Conservation (phyloP, 768 basidiomycete genomes). For the Kwoniella newhampshirensis region DNA sequence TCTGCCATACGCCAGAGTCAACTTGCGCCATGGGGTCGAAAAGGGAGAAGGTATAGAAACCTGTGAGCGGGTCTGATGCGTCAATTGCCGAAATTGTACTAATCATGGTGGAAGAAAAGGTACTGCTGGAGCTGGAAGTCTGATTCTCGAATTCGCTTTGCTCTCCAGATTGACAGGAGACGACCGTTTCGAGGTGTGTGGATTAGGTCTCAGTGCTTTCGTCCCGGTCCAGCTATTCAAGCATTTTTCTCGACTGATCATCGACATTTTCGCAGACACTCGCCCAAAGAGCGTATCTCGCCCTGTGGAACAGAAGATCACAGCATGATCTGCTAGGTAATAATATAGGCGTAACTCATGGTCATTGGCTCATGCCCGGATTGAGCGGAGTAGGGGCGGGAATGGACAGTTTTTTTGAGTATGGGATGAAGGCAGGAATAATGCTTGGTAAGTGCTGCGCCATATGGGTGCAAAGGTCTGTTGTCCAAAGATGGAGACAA, state of each 20-base stretch:
- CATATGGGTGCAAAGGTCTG: not conserved
- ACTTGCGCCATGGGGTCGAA: slow-evolving; percentile 74
- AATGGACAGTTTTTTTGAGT: slow-evolving; percentile 90
- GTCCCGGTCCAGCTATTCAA: too few species aligned
- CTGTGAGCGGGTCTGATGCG: slow-evolving; percentile 59
- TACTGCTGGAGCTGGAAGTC: slow-evolving; percentile 86
- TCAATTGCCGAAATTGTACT: not conserved
- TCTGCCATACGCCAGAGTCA: slow-evolving; percentile 85
- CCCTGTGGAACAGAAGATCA: slow-evolving; percentile 87
- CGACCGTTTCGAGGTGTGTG: slow-evolving; percentile 68
- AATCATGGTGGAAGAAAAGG: slow-evolving; percentile 57
- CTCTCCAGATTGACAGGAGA: slow-evolving; percentile 88
- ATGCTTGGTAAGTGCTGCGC: slow-evolving; percentile 33
- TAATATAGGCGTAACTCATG: slow-evolving; percentile 75
- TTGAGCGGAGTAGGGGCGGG: slow-evolving; percentile 85
- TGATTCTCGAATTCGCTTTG: slow-evolving; percentile 92
- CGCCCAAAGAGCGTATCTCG: slow-evolving; percentile 86
- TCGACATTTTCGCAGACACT: slow-evolving; percentile 56
- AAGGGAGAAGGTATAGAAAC: slow-evolving; percentile 78
- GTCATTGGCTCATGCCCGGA: slow-evolving; percentile 75
- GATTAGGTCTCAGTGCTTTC: too few species aligned
- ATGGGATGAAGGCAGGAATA: slow-evolving; percentile 48
- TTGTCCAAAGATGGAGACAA: too few species aligned
- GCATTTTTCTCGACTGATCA: not conserved
- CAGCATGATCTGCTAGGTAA: slow-evolving; percentile 84